These are phyloP conservation scores for Vitis riparia DNA, from an alignment of 164 flowering plant genomes.

Conservation along the genomic window DNA sequence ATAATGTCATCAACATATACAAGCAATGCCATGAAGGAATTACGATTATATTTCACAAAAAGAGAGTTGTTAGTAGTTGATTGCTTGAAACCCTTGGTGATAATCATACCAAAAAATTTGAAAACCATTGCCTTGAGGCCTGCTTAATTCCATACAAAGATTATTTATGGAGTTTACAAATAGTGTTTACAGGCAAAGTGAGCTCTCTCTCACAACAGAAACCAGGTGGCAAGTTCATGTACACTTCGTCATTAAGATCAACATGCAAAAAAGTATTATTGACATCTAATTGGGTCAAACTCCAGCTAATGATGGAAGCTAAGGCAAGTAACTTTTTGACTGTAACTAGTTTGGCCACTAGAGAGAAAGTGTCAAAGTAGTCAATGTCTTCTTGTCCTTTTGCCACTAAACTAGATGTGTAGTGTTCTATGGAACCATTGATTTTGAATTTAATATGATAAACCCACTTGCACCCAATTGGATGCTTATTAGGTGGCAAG, in stretches of 20 bases:
- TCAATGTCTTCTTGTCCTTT: not conserved
- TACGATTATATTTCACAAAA: too few relatives aligned
- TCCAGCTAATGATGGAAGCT: not conserved
- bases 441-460: not conserved
- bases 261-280: slow-evolving; percentile 1
- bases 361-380: not conserved
- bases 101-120: too few relatives aligned
- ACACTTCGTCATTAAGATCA: not conserved
- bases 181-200: too few relatives aligned
- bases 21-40: too few relatives aligned
- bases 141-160: too few relatives aligned
- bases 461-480: not conserved
- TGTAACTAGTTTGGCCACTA: too few relatives aligned
- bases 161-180: too few relatives aligned
- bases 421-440: not conserved
- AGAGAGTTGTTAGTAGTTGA: too few relatives aligned
- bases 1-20: too few relatives aligned
- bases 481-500: not conserved
- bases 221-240: not conserved
- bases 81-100: too few relatives aligned
- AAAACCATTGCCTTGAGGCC: too few relatives aligned
- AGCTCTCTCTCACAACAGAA: not conserved
- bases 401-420: not conserved
- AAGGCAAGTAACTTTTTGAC: not conserved
- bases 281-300: not conserved